Evolutionary conservation across 1,284 basidiomycete species (phyloP), one percentile per base, ranked within the genome.

Genomic region (Ustilago lituana): DNA sequence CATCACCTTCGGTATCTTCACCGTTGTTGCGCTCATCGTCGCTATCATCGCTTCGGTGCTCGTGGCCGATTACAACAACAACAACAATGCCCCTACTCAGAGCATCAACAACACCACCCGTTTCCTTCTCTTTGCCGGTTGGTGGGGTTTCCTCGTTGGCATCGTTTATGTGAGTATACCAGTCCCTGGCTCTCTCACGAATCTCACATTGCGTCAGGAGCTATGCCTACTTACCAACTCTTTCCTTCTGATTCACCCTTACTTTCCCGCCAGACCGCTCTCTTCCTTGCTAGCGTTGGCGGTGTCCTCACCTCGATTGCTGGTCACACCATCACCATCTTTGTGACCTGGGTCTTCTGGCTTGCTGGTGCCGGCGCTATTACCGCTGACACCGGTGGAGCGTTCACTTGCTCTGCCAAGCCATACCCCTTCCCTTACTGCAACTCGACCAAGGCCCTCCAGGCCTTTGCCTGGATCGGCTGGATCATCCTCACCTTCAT

Each of bases 301-400:
- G 80, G 80, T 36, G 70, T 75, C 20, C 29, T 81, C 54, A 81
- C 80, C 22, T 80, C 78, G 55, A 80, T 82, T 33, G 80, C 79
- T 11, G 72, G 73, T 32, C 80, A 82, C 73, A 66, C 54, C 31
- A 68, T 81, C 58, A 53, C 73, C 19, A 44, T 80, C 27, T 58
- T 76, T 61, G 26, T 82, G 29, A 79, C 77, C 29, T 80, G 74
- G 76, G 26, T 80, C 47, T 79, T 80, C 77, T 73, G 67, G 57
- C 57, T 79, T 26, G 73, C 79, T 23, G 79, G 75, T 38, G 64
- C 80, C 20, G 80, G 63, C 35, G 71, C 80, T 10, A 55, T 82
- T 23, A 77, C 80, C 26, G 62, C 73, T 57, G 46, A 38, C 32
- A 68, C 78, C 23, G 65, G 72, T 38, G 64, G 64, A 31, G 38